Evolutionary conservation across 2,329 filamentous ascomycete species (phyloP).

Genomic region (Aspergillus tamarii): DNA sequence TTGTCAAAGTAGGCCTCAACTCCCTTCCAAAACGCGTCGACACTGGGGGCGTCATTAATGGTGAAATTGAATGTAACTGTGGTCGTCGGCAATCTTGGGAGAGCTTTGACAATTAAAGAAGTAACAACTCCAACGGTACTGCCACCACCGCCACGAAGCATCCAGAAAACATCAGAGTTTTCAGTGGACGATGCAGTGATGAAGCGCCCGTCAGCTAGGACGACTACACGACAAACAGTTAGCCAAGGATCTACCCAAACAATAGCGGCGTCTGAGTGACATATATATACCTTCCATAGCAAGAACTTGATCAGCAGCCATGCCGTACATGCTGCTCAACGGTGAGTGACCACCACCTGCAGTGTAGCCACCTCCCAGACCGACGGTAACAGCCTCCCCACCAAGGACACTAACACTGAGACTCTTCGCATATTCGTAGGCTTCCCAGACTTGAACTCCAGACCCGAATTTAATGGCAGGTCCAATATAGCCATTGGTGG

Average conservation of each 20-base stretch:
- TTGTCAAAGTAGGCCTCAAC: constrained; percentile 23
- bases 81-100: constrained; percentile 23
- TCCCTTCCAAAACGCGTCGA: constrained; percentile 23
- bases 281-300: constrained; percentile 41
- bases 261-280: no score
- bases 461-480: constrained; percentile 57
- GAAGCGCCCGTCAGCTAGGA: constrained; percentile 24
- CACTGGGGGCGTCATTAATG: constrained; percentile 19
- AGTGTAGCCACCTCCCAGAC: constrained; percentile 48
- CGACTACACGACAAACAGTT: constrained; percentile 7
- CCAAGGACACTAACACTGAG: constrained; percentile 55
- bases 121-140: constrained; percentile 52
- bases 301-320: constrained; percentile 61
- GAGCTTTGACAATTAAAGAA: constrained; percentile 33
- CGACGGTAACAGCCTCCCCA: constrained; percentile 57
- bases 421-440: constrained; percentile 51
- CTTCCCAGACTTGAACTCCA: constrained; percentile 54
- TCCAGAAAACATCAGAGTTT: constrained; percentile 53
- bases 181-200: constrained; percentile 25
- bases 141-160: constrained; percentile 59
- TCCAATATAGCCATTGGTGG: constrained; percentile 49
- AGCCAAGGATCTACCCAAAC: background rate
- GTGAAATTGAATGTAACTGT: constrained; percentile 30
- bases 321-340: constrained; percentile 52
- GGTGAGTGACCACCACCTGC: constrained; percentile 50